Evolutionary conservation across 1,284 basidiomycete genomes (phyloP), one percentile per base, ranked within the genome.

Genomic region (Puccinia triticina): DNA sequence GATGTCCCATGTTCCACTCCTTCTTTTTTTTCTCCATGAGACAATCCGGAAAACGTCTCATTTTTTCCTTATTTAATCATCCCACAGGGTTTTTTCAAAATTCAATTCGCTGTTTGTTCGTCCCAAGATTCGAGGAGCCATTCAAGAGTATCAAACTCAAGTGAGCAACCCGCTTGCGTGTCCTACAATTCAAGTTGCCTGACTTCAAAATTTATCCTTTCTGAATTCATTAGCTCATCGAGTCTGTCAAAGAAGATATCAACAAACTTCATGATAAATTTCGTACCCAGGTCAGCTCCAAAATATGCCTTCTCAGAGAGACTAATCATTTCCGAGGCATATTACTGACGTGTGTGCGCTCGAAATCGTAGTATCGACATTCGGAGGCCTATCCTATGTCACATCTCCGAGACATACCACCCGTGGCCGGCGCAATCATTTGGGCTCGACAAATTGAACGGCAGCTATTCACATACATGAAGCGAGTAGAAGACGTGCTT

Each of bases 391-490:
- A 94, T 87, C 94, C 98, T 88, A 97, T 98, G 94, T 94, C 95
- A 0, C 95, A 98, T 87, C 93, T 99, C 90, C 94, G 96, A 34
- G 96, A 99, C 87, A 90, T 99, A 16, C 96, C 96, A 2, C 95
- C 96, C 29, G 97, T 99, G 80, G 94, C 96, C 2, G 95, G 96
- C 40, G 94, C 97, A 21, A 97, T 99, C 87, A 94, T 98, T 85
- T 99, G 97, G 96, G 96, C 96, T 0, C 91, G 93, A 12, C 96
- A 99, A 89, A 99, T 99, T 84, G 96, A 98, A 86, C 92, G 95
- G 10, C 97, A 99, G 87, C 91, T 99, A 18, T 90, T 93, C 84
- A 92, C 94, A 2, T 98, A 98, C 89, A 98, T 99, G 95, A 97
- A 96, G 88, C 93, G 96, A n/a, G 96, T 99, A 77, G 96, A 98